Base-by-base conservation (phyloP, 2,329 filamentous ascomycete species). In the Xylariaceae sp. region DNA sequence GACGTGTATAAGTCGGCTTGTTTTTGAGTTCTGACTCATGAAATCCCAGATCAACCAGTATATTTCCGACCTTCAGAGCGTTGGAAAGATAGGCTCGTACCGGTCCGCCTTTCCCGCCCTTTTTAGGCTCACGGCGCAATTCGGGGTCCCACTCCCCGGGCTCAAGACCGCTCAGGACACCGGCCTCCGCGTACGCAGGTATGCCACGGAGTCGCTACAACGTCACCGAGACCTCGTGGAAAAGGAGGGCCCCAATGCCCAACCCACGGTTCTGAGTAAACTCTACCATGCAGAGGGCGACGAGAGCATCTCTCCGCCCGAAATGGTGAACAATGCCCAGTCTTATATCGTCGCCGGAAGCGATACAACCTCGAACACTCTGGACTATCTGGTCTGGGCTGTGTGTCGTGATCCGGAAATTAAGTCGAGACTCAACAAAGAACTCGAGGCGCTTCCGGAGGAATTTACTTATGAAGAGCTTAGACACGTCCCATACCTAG, bases 341-440 rank as follows among this genome's bases (percentile, higher is more conserved):
- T 52, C 66, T 0, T 77, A 76, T 57, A 80, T 81, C 45, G 35
- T 78, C 2, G 79, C 78, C 1, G 79, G 78, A 1, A 77, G 72
- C 41, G 78, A 81, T 53, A 81, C 79, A 0, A 80, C 78, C 0
- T 73, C 77, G 0, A 69, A 72, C n/a, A 74, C 74, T 0, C 57
- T 81, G 29, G 78, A 75, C 0, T 80, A 78, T 53, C 60, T 77
- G 1, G 60, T 74, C 6, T 79, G 73, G 72, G 62, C 67, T 3
- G 66, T 76, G 6, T 70, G 68, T 40, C 58, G 61, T 11, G 48
- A 67, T 8, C 65, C 66, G 0, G 48, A 60, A 0, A 55, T 75
- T n/a, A 66, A 67, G 30, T 56, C 64, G 0, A 48, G 53, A 40
- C 53, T 65, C 3, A n/a, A 59, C 9, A 43, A 54, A n/a, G 60